Conservation (phyloP, 148 eudicot genomes). For the Rhododendron griersonianum region DNA sequence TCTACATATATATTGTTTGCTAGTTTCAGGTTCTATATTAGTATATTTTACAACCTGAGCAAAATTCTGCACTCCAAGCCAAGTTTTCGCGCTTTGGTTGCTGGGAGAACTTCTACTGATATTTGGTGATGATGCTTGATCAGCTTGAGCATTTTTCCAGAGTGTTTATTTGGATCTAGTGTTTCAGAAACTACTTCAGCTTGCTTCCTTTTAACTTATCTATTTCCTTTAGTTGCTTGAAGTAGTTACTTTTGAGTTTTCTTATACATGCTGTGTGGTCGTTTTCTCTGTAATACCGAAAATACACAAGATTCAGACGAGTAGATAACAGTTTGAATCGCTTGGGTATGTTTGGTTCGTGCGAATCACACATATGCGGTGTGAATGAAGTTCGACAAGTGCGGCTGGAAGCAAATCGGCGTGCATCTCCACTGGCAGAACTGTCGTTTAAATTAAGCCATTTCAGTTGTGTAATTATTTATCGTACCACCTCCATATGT, state of each 20-base stretch:
- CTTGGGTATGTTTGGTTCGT: neutral
- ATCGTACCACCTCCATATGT: neutral
- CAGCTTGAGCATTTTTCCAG: neutral
- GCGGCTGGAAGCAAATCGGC: neutral
- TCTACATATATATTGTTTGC: neutral
- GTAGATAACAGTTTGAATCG: neutral
- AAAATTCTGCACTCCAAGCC: neutral
- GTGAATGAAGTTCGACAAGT: neutral
- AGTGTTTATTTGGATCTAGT: neutral
- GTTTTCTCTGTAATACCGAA: conserved; percentile 31
- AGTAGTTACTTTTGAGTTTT: conserved; percentile 20
- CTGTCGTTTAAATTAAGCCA: no score
- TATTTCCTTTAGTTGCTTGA: conserved; percentile 21
- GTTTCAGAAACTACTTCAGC: conserved; percentile 3
- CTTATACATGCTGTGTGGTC: conserved; percentile 14
- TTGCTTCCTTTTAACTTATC: conserved; percentile 57
- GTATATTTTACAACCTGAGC: neutral
- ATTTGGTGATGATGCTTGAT: neutral
- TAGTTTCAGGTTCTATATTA: neutral
- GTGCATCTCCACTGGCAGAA: neutral
- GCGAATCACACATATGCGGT: neutral
- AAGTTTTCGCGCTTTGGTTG: neutral
- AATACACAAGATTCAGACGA: neutral
- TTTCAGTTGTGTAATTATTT: neutral
- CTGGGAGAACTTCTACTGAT: neutral